These are phyloP conservation scores for Effrenium voratum DNA, from an alignment of 73 alveolate genomes.

Conservation along the genomic window DNA sequence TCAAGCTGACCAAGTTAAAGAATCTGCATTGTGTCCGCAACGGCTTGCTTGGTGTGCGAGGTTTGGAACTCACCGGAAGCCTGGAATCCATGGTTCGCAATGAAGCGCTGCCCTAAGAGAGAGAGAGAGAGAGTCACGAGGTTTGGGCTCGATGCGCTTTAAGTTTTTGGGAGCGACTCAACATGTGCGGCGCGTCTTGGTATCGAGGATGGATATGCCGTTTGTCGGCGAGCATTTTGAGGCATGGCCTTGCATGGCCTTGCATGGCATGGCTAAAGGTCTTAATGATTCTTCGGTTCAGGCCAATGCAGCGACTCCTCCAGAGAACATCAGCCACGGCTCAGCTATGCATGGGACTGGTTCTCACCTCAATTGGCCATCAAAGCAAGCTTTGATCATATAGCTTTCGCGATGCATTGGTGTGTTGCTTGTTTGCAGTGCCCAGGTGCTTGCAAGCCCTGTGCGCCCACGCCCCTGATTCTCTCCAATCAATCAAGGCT, in stretches of 20 bases:
- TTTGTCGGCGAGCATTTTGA: conserved; percentile 61
- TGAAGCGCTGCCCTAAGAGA: conserved; percentile 32
- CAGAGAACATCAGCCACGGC: conserved; percentile 72
- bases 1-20: neutral
- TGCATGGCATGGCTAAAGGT: neutral
- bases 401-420: neutral
- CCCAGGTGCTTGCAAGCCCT: conserved; percentile 84
- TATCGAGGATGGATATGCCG: conserved; percentile 73
- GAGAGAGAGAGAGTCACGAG: neutral
- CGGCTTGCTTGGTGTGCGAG: neutral
- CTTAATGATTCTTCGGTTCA: neutral
- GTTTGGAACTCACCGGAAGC: conserved; percentile 65
- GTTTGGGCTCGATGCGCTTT: too few species aligned
- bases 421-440: neutral
- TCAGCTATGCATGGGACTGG: conserved; percentile 93
- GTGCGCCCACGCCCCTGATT: conserved; percentile 52
- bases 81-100: conserved; percentile 68
- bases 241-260: neutral
- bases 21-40: neutral
- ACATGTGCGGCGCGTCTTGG: too few species aligned
- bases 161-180: too few species aligned
- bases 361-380: neutral
- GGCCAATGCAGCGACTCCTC: neutral
- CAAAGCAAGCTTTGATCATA: neutral
- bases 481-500: neutral